These are phyloP conservation scores for Microcos paniculata DNA, from an alignment of 345 rosid species.

Conservation along the genomic window DNA sequence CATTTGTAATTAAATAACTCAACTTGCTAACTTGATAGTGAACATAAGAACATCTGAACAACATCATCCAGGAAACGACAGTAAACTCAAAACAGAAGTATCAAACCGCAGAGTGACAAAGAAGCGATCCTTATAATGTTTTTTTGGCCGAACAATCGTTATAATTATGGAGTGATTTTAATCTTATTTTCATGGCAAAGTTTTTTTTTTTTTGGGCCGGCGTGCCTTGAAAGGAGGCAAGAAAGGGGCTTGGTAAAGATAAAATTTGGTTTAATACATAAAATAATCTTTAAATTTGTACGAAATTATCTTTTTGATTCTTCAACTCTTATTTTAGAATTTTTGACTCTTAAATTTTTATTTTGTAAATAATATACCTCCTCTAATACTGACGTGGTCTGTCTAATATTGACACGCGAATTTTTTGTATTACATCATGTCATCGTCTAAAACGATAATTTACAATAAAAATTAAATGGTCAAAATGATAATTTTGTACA, in stretches of 20 bases:
- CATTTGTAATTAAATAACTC: not conserved
- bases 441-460: too few relatives aligned
- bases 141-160: too few relatives aligned
- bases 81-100: not conserved
- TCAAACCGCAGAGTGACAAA: not conserved
- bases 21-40: not conserved
- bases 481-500: too few relatives aligned
- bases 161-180: not conserved
- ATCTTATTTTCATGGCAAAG: not conserved
- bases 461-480: too few relatives aligned
- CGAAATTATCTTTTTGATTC: too few relatives aligned
- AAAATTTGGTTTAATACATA: not conserved
- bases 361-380: too few relatives aligned
- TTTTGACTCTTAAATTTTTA: too few relatives aligned
- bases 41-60: not conserved
- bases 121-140: not conserved
- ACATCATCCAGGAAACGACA: not conserved
- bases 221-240: not conserved
- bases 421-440: too few relatives aligned
- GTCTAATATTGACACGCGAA: too few relatives aligned
- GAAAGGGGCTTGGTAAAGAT: not conserved
- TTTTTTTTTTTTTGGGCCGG: not conserved
- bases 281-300: too few relatives aligned
- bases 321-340: too few relatives aligned
- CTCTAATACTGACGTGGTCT: too few relatives aligned